These are phyloP conservation scores for Alternaria sp. DNA, from an alignment of 2,329 filamentous ascomycete genomes.

Conservation along the genomic window DNA sequence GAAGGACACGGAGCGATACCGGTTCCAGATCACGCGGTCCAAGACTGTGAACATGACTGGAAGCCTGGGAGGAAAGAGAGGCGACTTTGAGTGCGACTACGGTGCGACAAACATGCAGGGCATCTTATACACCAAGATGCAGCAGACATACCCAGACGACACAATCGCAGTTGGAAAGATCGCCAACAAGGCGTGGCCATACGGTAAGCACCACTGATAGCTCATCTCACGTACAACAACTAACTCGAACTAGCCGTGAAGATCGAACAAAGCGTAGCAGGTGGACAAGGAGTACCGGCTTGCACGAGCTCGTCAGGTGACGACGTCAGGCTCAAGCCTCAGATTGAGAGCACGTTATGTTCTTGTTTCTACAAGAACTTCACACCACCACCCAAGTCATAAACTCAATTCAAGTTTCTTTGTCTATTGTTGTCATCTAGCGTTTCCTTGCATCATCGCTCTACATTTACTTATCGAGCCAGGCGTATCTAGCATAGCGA, in stretches of 20 bases:
- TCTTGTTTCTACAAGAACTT: slow-evolving; percentile 57
- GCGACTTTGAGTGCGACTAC: slow-evolving; percentile 64
- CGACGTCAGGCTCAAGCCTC: slow-evolving; percentile 43
- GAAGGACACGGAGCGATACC: slow-evolving; percentile 61
- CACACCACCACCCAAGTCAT: slow-evolving; percentile 24
- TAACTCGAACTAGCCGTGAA: slow-evolving; percentile 55
- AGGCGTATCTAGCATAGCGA: slow-evolving; percentile 10
- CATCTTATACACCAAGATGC: slow-evolving; percentile 65
- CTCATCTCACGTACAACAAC: neutral
- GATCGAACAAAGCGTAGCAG: slow-evolving; percentile 59
- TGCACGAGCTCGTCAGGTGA: slow-evolving; percentile 57
- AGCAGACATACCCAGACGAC: slow-evolving; percentile 48
- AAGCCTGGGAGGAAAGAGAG: slow-evolving; percentile 53
- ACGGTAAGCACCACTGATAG: slow-evolving; percentile 26
- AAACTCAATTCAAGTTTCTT: slow-evolving; percentile 1
- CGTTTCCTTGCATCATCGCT: slow-evolving; percentile 10
- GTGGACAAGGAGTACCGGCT: slow-evolving; percentile 59
- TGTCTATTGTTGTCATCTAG: slow-evolving; percentile 1
- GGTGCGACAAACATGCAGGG: slow-evolving; percentile 62
- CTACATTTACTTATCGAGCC: slow-evolving; percentile 4
- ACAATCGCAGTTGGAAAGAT: slow-evolving; percentile 36
- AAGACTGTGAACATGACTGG: slow-evolving; percentile 61
- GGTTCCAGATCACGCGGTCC: slow-evolving; percentile 62
- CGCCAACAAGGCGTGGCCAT: slow-evolving; percentile 44
- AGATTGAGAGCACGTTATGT: slow-evolving; percentile 49